Evolutionary conservation across 1,139 yeast genomes (phyloP), one percentile per base, ranked within the genome.

Genomic region (Nakaseomyces bracarensis): DNA sequence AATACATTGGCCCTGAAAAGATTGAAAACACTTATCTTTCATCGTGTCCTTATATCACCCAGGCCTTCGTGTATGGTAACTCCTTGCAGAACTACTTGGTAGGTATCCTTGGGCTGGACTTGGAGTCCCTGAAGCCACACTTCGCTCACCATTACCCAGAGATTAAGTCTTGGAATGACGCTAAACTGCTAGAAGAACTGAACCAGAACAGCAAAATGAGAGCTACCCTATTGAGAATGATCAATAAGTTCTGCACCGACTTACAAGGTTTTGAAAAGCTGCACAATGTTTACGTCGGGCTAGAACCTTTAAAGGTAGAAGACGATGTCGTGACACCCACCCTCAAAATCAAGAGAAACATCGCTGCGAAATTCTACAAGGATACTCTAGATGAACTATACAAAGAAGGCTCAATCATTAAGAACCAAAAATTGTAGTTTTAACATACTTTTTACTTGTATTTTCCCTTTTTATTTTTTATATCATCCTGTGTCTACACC

Each of bases 1-100:
- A 82, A 61, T 82, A 82, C 60, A 75, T 82, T 43, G 80, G 87
- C 2, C 89, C 91, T 2, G 93, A 82, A 57, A 78, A 75, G 60
- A 77, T 82, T 48, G 93, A 82, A 57, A 79, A 77, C 55, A 65
- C 67, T 19, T 81, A 82, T 54, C 64, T 79, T 37, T 70, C 82
- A 3, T 61, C 67, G 13, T 71, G 75, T 49, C 71, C 81, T 5
- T 58, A 73, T 18, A 55, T 75, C 20, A 63, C 74, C 8, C 87
- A 81, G 58, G 57, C 76, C 14, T 81, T 71, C 57, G 74, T 76
- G n/a, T 74, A 80, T 54, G 93, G 93, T n/a, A 77, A 79, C 53
- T 73, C 87, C 0, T 60, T 74, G 21, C 67, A 77, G 52, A 69
- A 75, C 3, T 80, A 57, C 52, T 64, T 83, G 49, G 82, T 83